These are phyloP conservation scores for Quercus alba DNA, from an alignment of 306 rosid species.

Conservation along the genomic window DNA sequence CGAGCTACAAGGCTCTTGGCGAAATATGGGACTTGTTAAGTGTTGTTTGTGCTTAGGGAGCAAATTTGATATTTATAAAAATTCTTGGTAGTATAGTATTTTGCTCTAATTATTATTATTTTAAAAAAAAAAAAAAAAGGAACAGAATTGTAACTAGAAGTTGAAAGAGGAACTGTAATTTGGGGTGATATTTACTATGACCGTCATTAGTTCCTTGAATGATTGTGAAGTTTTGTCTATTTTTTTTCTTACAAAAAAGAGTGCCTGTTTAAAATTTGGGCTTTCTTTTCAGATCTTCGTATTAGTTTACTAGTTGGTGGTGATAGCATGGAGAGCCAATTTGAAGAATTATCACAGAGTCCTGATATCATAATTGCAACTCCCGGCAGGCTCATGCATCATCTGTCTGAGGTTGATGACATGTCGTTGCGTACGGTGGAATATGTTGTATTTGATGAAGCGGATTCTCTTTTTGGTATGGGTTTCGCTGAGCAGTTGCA, in stretches of 20 bases:
- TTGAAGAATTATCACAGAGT: constrained; percentile 77
- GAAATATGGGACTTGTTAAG: too few relatives aligned
- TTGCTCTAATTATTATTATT: too few relatives aligned
- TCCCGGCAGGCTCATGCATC: constrained; percentile 98
- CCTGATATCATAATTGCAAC: constrained; percentile 92
- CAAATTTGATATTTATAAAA: too few relatives aligned
- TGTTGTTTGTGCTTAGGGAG: too few relatives aligned
- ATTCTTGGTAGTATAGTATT: too few relatives aligned
- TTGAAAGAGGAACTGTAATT: too few relatives aligned
- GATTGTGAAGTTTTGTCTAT: neutral
- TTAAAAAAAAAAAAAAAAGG: too few relatives aligned
- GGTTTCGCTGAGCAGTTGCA: constrained; percentile 93
- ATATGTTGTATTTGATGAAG: constrained; percentile 93
- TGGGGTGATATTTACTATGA: too few relatives aligned
- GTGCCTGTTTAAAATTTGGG: neutral
- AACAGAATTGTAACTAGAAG: too few relatives aligned
- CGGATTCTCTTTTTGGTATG: constrained; percentile 79
- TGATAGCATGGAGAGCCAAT: constrained; percentile 89
- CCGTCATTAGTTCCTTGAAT: neutral
- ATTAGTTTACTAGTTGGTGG: constrained; percentile 92
- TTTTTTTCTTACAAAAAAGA: neutral
- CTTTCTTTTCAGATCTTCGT: constrained; percentile 58
- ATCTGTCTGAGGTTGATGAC: constrained; percentile 83
- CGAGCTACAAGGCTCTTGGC: too few relatives aligned
- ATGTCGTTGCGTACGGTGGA: constrained; percentile 79